A percentile compares a stretch with the other conserved stretches of the same genome.
phyloP scores from a whole-genome alignment of 306 rosid genomes.

The Vigna mungo region DNA sequence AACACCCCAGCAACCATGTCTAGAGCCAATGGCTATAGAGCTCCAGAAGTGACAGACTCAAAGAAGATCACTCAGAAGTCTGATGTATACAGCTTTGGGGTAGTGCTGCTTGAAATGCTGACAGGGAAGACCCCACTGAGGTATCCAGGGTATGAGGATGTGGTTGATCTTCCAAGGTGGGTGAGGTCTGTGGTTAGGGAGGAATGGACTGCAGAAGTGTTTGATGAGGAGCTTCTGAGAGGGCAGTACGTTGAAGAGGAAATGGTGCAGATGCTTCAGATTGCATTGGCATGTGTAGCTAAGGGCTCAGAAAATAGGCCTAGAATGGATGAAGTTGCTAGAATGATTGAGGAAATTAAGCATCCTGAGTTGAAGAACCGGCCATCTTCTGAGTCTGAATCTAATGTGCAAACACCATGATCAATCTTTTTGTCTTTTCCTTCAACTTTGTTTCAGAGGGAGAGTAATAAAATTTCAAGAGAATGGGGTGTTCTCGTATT shows the following conservation, averaged over 20 bases:
- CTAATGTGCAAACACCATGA: slow-evolving; percentile 62
- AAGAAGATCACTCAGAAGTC: slow-evolving; percentile 68
- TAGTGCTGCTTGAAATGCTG: slow-evolving; percentile 78
- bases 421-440: slow-evolving; percentile 5
- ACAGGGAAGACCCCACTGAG: slow-evolving; percentile 72
- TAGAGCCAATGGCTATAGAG: slow-evolving; percentile 64
- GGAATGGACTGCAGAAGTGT: slow-evolving; percentile 93
- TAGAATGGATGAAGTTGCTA: slow-evolving; percentile 61
- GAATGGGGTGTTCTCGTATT: not conserved
- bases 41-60: slow-evolving; percentile 73
- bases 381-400: slow-evolving; percentile 71
- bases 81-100: slow-evolving; percentile 83
- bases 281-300: slow-evolving; percentile 69
- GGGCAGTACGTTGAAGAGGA: slow-evolving; percentile 73
- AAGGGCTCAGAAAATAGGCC: slow-evolving; percentile 74
- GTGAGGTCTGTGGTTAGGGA: slow-evolving; percentile 84
- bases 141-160: slow-evolving; percentile 63
- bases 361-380: slow-evolving; percentile 59
- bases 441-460: not conserved
- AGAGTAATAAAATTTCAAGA: not conserved
- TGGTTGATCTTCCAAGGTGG: slow-evolving; percentile 86
- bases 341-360: slow-evolving; percentile 72
- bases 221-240: slow-evolving; percentile 73
- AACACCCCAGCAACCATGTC: slow-evolving; percentile 65
- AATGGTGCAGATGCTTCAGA: slow-evolving; percentile 89